Evolutionary conservation across 257 asterid species (phyloP), one percentile per base, ranked within the genome.

Genomic region (Gentiana straminea): DNA sequence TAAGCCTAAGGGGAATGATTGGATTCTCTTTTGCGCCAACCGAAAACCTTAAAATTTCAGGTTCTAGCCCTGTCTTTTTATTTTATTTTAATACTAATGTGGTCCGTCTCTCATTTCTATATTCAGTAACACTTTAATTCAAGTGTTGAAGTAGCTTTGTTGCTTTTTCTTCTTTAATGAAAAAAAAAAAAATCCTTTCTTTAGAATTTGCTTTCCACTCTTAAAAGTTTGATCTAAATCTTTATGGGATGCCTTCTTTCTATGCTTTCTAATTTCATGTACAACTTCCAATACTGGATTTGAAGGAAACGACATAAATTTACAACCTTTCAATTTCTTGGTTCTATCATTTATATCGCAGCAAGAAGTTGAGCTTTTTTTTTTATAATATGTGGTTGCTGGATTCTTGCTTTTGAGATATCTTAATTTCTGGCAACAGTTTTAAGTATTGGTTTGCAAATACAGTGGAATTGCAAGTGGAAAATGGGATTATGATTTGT

Each of bases 201-300:
- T 44, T 34, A 7, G 32, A 5, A 48, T 13, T 66, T 38, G 60
- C 55, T 33, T 38, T 36, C 35, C 49, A 49, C 35, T 62, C 35
- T 5, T 33, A 57, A 47, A 49, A 64, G 69, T 35, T 44, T 55
- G 54, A 56, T 59, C 53, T 61, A 73, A 68, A 51, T 69, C 53
- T 64, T 73, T 68, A 54, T 69, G 63, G 65, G 72, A 63, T 72
- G 51, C 58, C 53, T 51, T 69, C 62, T 41, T 41, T 7, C 7
- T 59, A 63, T 58, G 60, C 69, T 35, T 67, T 80, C 49, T 36
- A 62, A 70, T 69, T 74, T 73, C 75, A 70, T 84, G 88, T 84
- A 71, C 54, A 52, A 39, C 45, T 5, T 64, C 50, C 74, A 62
- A 44, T 64, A 55, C 61, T 58, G 64, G 68, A 73, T 65, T 68